Evolutionary conservation across 371 early-diverging fungal genomes (phyloP).

Genomic region (Mucor circinelloides): DNA sequence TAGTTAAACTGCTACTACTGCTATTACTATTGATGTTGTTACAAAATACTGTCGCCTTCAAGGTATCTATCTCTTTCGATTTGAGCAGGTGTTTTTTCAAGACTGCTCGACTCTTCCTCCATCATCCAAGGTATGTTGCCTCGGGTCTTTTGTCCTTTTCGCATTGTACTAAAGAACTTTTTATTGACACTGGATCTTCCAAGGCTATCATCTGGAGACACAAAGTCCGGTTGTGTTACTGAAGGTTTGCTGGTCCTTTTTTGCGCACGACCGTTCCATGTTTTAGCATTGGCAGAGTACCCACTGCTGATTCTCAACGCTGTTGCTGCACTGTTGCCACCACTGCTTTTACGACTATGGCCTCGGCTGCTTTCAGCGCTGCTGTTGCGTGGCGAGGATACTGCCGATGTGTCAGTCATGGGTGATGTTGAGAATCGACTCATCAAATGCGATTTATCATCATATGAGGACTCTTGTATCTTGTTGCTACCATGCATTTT

Average conservation of each 20-base stretch:
- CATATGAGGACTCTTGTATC: conserved; percentile 6
- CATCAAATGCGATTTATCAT: neutral
- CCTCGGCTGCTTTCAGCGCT: conserved; percentile 8
- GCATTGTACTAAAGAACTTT: conserved; percentile 28
- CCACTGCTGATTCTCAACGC: conserved; percentile 18
- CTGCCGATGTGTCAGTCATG: neutral
- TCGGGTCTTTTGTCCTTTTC: conserved; percentile 22
- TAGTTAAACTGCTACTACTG: neutral
- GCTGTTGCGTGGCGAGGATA: conserved; percentile 7
- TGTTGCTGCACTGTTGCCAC: conserved; percentile 21
- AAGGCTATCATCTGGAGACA: neutral
- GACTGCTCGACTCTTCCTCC: neutral
- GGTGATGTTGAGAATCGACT: conserved; percentile 8
- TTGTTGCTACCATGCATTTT: conserved; percentile 18
- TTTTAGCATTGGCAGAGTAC: conserved; percentile 13
- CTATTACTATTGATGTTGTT: neutral
- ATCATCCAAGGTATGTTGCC: conserved; percentile 26
- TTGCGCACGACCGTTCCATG: conserved; percentile 22
- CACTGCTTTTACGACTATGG: conserved; percentile 26
- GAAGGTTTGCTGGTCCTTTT: neutral
- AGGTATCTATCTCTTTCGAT: conserved; percentile 34
- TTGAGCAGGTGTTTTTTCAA: conserved; percentile 30
- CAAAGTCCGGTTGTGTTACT: conserved; percentile 5
- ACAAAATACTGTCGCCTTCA: neutral
- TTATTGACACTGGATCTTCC: neutral